A percentile compares a stretch with the other conserved stretches of the same genome.
Evolutionary conservation across 495 filamentous ascomycete species (phyloP).

Genomic region (Neurospora sp.): DNA sequence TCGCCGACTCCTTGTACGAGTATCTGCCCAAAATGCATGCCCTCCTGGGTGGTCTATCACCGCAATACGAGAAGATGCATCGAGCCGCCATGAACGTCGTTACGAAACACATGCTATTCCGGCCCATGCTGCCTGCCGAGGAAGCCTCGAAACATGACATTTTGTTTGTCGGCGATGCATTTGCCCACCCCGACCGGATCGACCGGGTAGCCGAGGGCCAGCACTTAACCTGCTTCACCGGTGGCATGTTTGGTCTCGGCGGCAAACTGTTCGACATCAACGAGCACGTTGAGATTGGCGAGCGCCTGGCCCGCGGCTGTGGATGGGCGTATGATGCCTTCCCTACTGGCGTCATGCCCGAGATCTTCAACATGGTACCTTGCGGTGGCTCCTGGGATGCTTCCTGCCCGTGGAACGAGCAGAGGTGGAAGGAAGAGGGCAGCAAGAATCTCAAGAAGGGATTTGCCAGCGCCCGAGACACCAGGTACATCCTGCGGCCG

Average conservation of each 20-base stretch:
- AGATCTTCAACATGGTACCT: constrained; percentile 49
- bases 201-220: constrained; percentile 27
- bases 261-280: constrained; percentile 60
- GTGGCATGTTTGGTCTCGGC: constrained; percentile 82
- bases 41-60: constrained; percentile 21
- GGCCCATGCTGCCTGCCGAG: constrained; percentile 41
- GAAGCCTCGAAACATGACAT: constrained; percentile 44
- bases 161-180: constrained; percentile 45
- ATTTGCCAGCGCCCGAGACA: constrained; percentile 44
- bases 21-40: constrained; percentile 65
- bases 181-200: constrained; percentile 6
- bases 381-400: constrained; percentile 40
- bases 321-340: constrained; percentile 78
- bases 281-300: constrained; percentile 61
- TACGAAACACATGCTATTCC: constrained; percentile 57
- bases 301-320: constrained; percentile 73
- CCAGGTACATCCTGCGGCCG: constrained; percentile 61
- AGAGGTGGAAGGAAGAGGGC: constrained; percentile 13
- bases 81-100: constrained; percentile 48
- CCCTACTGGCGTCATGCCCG: constrained; percentile 77
- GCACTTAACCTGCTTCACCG: constrained; percentile 61
- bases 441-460: constrained; percentile 52
- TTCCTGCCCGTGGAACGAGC: constrained; percentile 27
- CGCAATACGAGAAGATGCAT: constrained; percentile 30
- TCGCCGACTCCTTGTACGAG: constrained; percentile 80